Percentiles rank a stretch among this genome's conserved stretches.
Conservation (phyloP, 2,329 filamentous ascomycete genomes). For the Nigrospora oryzae region DNA sequence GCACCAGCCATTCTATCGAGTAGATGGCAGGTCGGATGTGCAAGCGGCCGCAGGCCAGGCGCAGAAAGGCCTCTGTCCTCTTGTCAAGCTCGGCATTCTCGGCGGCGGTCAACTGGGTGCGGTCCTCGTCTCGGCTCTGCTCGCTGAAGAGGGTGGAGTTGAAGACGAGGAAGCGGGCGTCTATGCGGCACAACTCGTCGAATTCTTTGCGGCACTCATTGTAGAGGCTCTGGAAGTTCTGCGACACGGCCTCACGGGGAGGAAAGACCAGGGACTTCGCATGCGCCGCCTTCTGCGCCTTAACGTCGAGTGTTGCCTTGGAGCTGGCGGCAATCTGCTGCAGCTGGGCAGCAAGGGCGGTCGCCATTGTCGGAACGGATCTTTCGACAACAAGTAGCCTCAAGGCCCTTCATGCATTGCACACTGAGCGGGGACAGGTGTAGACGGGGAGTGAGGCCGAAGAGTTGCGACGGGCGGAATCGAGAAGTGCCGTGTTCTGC, state of each 20-base stretch:
- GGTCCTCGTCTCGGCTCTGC: conserved; percentile 83
- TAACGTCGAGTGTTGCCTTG: conserved; percentile 84
- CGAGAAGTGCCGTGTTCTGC: no score
- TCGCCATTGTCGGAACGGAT: conserved; percentile 50
- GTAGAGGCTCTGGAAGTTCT: conserved; percentile 86
- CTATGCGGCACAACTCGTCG: conserved; percentile 81
- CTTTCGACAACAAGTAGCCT: no score
- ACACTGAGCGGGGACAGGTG: no score
- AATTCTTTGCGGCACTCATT: conserved; percentile 83
- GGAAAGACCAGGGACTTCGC: conserved; percentile 95
- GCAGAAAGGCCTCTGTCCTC: conserved; percentile 74
- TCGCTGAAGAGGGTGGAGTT: conserved; percentile 80
- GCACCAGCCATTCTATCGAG: conserved; percentile 87
- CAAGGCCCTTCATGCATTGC: no score
- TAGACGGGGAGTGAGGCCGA: no score
- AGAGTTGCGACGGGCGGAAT: no score
- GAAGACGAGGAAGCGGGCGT: conserved; percentile 69
- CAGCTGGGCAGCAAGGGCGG: conserved; percentile 86
- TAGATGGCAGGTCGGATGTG: conserved; percentile 83
- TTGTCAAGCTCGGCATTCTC: conserved; percentile 78
- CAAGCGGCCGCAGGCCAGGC: conserved; percentile 66
- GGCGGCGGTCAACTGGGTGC: conserved; percentile 69
- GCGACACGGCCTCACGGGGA: conserved; percentile 69
- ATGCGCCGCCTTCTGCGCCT: conserved; percentile 85
- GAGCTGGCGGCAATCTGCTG: conserved; percentile 85